These are phyloP conservation scores for Aspergillus texensis DNA, from an alignment of 2,329 filamentous ascomycete species.

Conservation along the genomic window DNA sequence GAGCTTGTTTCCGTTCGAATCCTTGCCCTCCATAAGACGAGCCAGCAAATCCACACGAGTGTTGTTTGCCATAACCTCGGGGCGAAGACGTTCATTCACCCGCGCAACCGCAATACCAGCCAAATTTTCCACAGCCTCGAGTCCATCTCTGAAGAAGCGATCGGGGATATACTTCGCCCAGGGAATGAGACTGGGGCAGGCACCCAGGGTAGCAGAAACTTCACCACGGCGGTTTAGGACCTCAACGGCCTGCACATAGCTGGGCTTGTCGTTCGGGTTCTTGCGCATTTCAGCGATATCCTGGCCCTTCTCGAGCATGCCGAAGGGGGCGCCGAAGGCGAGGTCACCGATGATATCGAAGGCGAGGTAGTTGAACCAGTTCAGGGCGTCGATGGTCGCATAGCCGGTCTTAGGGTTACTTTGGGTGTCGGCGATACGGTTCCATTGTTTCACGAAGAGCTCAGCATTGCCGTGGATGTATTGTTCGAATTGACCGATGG, in stretches of 20 bases:
- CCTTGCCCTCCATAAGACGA: constrained; percentile 81
- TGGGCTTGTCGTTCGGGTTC: constrained; percentile 62
- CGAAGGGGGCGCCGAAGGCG: constrained; percentile 77
- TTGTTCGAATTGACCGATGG: constrained; percentile 80
- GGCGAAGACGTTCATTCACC: constrained; percentile 73
- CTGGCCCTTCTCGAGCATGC: constrained; percentile 76
- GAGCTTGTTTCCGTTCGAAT: constrained; percentile 75
- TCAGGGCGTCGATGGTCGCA: constrained; percentile 70
- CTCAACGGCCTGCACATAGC: constrained; percentile 78
- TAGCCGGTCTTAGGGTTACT: constrained; percentile 54
- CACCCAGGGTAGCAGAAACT: constrained; percentile 79
- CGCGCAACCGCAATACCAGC: constrained; percentile 86
- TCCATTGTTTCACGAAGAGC: constrained; percentile 73
- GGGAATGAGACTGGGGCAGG: constrained; percentile 72
- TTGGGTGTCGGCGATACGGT: constrained; percentile 58
- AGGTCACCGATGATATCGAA: constrained; percentile 63
- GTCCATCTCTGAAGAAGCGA: constrained; percentile 75
- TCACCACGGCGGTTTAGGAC: constrained; percentile 87
- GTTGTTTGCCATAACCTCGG: constrained; percentile 60
- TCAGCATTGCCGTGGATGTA: constrained; percentile 83
- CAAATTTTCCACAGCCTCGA: constrained; percentile 75
- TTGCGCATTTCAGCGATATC: constrained; percentile 75
- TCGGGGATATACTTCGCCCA: constrained; percentile 81
- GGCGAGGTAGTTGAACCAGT: constrained; percentile 76
- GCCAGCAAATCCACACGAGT: constrained; percentile 79